Evolutionary conservation across 2,329 filamentous ascomycete genomes (phyloP), one percentile per base, ranked within the genome.

Genomic region (Phyllachora maydis): DNA sequence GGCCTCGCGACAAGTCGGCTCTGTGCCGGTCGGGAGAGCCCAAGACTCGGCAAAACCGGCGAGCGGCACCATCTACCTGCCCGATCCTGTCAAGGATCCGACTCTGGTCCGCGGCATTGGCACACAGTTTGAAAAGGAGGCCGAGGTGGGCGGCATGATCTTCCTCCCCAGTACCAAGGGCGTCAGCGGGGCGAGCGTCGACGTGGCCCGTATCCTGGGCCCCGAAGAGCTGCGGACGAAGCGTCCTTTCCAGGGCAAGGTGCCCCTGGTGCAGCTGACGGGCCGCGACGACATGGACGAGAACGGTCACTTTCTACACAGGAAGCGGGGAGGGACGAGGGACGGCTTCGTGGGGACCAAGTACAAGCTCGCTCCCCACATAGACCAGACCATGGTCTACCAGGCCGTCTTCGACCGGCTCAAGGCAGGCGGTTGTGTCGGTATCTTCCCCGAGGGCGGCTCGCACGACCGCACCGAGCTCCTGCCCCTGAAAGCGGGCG

Each of bases 371-470:
- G 82, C 85, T 3, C 85, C 85, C 3, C 82, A 93, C 40, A 82
- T 93, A 19, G 82, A 95, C 44, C 85, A 95, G 52, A 83, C 74
- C 15, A 67, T 79, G 35, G 85, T 95, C 14, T 95, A 95, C 50
- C 70, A 92, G 43, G 78, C 81, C 11, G 85, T 98, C 10, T 93
- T 93, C 47, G 65, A 72, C 33, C 69, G 81, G 15, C 60, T 98
- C 16, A 70, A 72, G 34, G 62, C 65, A 18, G 82, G 81, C 22
- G 85, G 83, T 11, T 92, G 82, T 42, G 77, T 95, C 26, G 88
- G 85, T 31, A 93, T 98, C 40, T 98, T 95, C 46, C 85, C 85
- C 3, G 85, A 98, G 50, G 85, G 85, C 35, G 85, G 85, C 39
- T 93, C 83, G 43, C 85, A 95, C 49, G 85, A 95, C 46, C 72